Percentiles rank a stretch among this genome's conserved stretches.
Conservation (phyloP, 441 rosid genomes). For the Dalechampia spathulata region DNA sequence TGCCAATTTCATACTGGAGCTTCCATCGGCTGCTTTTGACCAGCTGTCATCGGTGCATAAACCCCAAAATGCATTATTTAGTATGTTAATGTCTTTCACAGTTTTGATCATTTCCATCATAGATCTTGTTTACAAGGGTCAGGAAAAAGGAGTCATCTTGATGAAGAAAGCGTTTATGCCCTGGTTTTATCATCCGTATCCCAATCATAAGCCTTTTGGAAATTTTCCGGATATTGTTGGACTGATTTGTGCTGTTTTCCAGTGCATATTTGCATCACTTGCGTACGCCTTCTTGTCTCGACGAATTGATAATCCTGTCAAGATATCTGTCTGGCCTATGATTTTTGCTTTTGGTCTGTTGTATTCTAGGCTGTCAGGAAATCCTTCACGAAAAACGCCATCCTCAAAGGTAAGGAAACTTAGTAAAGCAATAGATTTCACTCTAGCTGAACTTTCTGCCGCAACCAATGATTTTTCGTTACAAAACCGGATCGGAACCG, state of each 20-base stretch:
- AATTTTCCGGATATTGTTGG: slow-evolving; percentile 5
- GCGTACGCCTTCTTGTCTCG: neutral
- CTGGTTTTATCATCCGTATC: slow-evolving; percentile 8
- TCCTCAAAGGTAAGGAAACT: neutral
- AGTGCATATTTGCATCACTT: slow-evolving; percentile 2
- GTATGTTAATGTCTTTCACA: slow-evolving; percentile 7
- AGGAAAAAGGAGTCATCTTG: neutral
- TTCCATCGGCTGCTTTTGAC: slow-evolving; percentile 5
- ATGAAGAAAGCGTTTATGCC: slow-evolving; percentile 2
- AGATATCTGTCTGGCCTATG: slow-evolving; percentile 1
- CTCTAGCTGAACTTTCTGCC: neutral
- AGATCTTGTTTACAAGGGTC: slow-evolving; percentile 6
- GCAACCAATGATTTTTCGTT: slow-evolving; percentile 1
- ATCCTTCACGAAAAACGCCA: neutral
- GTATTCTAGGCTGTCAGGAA: neutral
- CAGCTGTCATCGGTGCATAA: slow-evolving; percentile 1
- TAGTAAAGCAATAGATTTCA: neutral
- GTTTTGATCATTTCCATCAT: neutral
- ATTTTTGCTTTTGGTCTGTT: neutral
- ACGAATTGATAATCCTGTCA: neutral
- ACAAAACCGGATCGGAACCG: neutral
- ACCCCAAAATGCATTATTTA: neutral
- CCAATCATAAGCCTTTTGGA: slow-evolving; percentile 6
- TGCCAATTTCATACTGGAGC: neutral
- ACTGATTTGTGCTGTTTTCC: neutral